Conservation (phyloP, 1,139 yeast species). For the Yamadazyma dendronema region DNA sequence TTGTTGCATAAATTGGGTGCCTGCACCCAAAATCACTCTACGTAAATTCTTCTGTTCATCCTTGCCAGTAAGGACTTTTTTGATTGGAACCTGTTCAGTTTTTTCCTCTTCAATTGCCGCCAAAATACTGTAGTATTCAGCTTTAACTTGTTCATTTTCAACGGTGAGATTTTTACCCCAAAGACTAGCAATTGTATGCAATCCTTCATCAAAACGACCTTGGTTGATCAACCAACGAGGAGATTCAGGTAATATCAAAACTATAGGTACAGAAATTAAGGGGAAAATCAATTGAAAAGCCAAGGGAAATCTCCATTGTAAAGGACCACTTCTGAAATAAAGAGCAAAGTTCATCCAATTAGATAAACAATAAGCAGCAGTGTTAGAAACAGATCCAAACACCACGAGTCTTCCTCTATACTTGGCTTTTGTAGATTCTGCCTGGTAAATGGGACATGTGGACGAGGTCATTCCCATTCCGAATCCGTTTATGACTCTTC, state of each 20-base stretch:
- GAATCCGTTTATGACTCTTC: constrained; percentile 38
- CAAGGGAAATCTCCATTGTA: constrained; percentile 28
- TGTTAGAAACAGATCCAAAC: constrained; percentile 29
- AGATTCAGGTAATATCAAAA: constrained; percentile 41
- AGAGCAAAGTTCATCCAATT: constrained; percentile 25
- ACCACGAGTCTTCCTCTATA: constrained; percentile 33
- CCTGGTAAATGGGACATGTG: constrained; percentile 30
- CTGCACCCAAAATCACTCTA: constrained; percentile 36
- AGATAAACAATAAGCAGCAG: constrained; percentile 22
- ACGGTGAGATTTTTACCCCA: constrained; percentile 13
- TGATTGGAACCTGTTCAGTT: constrained; percentile 11
- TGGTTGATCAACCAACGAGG: constrained; percentile 40
- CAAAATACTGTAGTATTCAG: constrained; percentile 16
- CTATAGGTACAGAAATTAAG: constrained; percentile 17
- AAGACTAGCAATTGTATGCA: constrained; percentile 13
- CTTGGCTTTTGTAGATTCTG: constrained; percentile 31
- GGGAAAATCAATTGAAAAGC: constrained; percentile 32
- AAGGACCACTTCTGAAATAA: constrained; percentile 18
- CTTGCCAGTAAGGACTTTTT: constrained; percentile 11
- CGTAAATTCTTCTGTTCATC: constrained; percentile 20
- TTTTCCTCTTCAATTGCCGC: constrained; percentile 17
- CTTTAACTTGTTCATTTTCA: constrained; percentile 11
- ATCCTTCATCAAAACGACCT: constrained; percentile 15
- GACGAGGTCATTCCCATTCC: constrained; percentile 32
- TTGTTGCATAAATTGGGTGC: constrained; percentile 40